These are phyloP conservation scores for Terfezia claveryi DNA, from an alignment of 495 filamentous ascomycete genomes.

Conservation along the genomic window DNA sequence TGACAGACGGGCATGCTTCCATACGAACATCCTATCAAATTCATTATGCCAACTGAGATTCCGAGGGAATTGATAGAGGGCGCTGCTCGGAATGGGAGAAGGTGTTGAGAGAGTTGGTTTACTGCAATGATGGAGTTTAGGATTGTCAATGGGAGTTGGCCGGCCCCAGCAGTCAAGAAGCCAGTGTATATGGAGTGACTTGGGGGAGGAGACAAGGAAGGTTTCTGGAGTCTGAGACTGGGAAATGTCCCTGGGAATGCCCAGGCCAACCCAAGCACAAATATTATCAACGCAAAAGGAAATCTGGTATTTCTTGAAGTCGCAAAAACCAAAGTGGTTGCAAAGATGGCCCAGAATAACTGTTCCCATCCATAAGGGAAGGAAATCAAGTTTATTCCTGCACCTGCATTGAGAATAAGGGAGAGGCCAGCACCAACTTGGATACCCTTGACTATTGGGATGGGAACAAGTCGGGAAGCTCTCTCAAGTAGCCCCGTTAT, in stretches of 20 bases:
- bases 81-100: slow-evolving; percentile 42
- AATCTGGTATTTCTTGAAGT: slow-evolving; percentile 31
- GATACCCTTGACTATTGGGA: slow-evolving; percentile 79
- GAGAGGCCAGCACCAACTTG: slow-evolving; percentile 76
- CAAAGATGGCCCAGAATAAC: slow-evolving; percentile 28
- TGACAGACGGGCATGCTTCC: slow-evolving; percentile 93
- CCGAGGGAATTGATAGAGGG: slow-evolving; percentile 54
- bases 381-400: neutral
- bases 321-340: slow-evolving; percentile 55
- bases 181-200: slow-evolving; percentile 28
- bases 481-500: slow-evolving; percentile 49
- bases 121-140: slow-evolving; percentile 83
- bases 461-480: slow-evolving; percentile 49
- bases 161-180: slow-evolving; percentile 39
- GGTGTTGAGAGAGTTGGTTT: slow-evolving; percentile 45
- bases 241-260: slow-evolving; percentile 9
- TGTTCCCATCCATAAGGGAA: neutral
- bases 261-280: slow-evolving; percentile 10
- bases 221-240: slow-evolving; percentile 30
- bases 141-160: slow-evolving; percentile 72
- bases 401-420: slow-evolving; percentile 52
- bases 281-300: slow-evolving; percentile 44
- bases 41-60: slow-evolving; percentile 60
- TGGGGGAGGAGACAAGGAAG: slow-evolving; percentile 24
- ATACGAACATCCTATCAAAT: slow-evolving; percentile 69